Evolutionary conservation across 2,329 filamentous ascomycete genomes (phyloP).

Genomic region (Calonectria pseudoturangicola): DNA sequence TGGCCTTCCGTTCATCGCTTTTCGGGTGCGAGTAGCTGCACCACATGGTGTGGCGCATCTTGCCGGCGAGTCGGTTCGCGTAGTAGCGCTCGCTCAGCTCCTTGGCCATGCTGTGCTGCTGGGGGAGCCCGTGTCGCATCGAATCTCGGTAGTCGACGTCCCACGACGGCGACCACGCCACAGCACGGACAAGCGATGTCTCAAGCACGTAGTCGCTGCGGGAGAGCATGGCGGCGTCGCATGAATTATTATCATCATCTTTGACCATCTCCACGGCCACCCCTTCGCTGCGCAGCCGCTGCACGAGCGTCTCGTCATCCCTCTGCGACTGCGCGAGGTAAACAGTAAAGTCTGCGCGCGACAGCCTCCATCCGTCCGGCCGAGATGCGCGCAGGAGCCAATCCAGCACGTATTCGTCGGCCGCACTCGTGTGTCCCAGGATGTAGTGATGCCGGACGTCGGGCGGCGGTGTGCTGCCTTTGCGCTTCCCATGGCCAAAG

Average conservation of each 20-base stretch:
- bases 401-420: not conserved
- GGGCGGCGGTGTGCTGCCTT: not conserved
- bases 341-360: not conserved
- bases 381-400: not conserved
- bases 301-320: not conserved
- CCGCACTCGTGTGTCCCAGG: not conserved
- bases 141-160: not conserved
- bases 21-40: not conserved
- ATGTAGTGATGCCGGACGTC: constrained; percentile 8
- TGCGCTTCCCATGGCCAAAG: not conserved
- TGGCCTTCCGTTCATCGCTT: not conserved
- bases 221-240: constrained; percentile 7
- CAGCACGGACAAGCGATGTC: not conserved
- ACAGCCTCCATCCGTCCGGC: not conserved
- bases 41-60: not conserved
- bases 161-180: not conserved
- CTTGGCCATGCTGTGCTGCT: not conserved
- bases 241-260: not conserved
- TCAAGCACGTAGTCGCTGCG: constrained; percentile 11
- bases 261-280: not conserved
- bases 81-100: not conserved
- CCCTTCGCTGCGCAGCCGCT: not conserved
- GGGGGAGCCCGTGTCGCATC: not conserved
- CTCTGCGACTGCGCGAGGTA: not conserved
- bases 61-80: not conserved